A percentile compares a stretch with the other conserved stretches of the same genome.
phyloP scores from a whole-genome alignment of 2,329 filamentous ascomycete species.

The Metarhizium brunneum region DNA sequence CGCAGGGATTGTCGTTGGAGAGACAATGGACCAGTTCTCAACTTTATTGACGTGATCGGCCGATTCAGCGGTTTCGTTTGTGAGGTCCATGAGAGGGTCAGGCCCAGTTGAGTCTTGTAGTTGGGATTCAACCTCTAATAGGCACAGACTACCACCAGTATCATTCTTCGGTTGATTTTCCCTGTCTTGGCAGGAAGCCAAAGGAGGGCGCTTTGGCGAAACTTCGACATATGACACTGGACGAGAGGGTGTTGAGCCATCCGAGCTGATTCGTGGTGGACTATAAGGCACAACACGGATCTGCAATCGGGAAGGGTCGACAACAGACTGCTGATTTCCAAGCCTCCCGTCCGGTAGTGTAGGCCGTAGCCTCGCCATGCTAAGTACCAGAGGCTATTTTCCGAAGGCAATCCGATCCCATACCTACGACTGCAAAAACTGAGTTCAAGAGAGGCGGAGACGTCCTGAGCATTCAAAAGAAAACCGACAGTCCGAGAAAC shows the following conservation, averaged over 20 bases:
- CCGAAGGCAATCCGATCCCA: not conserved
- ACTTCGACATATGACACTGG: conserved; percentile 15
- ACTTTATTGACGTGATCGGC: not conserved
- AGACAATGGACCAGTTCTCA: not conserved
- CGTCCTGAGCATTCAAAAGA: not conserved
- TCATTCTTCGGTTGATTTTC: not conserved
- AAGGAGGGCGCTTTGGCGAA: not conserved
- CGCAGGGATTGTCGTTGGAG: conserved; percentile 3
- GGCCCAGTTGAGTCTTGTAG: not conserved
- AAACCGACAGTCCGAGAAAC: not conserved
- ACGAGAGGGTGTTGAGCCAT: conserved; percentile 17
- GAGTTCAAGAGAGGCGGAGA: not conserved
- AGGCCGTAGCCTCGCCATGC: conserved; percentile 1
- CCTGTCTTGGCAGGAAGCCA: not conserved
- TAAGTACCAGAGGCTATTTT: conserved; percentile 1
- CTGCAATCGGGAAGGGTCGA: conserved; percentile 17
- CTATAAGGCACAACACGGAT: conserved; percentile 31
- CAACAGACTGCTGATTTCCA: not conserved
- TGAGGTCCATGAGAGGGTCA: not conserved
- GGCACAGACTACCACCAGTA: not conserved
- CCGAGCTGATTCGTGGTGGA: conserved; percentile 25
- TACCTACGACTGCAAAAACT: not conserved
- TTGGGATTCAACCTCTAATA: not conserved
- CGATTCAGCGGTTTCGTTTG: not conserved
- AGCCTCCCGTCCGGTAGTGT: not conserved